Conservation (phyloP, 2,329 filamentous ascomycete species). For the Aschersonia sp. region DNA sequence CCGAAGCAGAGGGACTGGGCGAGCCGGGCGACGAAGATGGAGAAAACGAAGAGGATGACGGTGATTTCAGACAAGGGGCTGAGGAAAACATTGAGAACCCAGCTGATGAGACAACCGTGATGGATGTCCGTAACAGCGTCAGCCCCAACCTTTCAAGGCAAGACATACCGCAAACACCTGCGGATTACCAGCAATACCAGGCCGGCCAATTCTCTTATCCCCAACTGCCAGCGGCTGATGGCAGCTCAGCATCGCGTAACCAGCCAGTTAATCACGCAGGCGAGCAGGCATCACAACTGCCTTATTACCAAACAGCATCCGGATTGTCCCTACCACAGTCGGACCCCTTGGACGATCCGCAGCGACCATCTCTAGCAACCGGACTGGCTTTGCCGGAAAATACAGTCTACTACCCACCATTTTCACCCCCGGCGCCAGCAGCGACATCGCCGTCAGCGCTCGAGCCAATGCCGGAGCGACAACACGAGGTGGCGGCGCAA, state of each 20-base stretch:
- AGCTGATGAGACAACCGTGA: neutral
- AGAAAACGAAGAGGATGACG: neutral
- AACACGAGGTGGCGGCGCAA: neutral
- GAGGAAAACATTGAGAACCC: neutral
- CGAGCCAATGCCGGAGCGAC: neutral
- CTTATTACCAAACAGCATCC: conserved; percentile 15
- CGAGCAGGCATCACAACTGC: conserved; percentile 6
- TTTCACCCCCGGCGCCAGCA: conserved; percentile 1
- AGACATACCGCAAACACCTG: neutral
- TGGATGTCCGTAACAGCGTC: neutral
- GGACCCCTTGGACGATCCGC: conserved; percentile 5
- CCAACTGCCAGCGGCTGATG: conserved; percentile 14
- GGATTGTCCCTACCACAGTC: conserved; percentile 12
- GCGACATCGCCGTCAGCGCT: neutral
- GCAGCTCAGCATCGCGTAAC: conserved; percentile 2
- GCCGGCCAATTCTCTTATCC: conserved; percentile 10
- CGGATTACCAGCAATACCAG: neutral
- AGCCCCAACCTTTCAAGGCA: neutral
- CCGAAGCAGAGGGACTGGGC: neutral
- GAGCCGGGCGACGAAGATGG: neutral
- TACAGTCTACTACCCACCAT: conserved; percentile 8
- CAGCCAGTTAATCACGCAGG: conserved; percentile 9
- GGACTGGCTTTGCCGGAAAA: conserved; percentile 8
- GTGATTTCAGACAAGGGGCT: neutral
- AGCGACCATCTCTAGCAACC: neutral